Percentiles rank a stretch among this genome's conserved stretches.
These are phyloP conservation scores for Dictyostelium capitatum DNA, from an alignment of 78 protist species.

Conservation along the genomic window DNA sequence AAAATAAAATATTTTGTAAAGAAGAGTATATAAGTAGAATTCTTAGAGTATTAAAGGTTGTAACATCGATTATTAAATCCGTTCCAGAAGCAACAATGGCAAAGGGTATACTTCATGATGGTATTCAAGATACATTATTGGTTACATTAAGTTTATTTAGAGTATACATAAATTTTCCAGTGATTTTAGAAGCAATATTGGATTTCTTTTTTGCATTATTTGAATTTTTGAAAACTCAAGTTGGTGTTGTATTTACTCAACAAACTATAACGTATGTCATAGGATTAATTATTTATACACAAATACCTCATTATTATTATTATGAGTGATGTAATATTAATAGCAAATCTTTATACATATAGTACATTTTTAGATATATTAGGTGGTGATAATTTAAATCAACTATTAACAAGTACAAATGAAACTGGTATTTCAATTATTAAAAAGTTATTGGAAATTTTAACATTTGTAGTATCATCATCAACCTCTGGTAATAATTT, in stretches of 20 bases:
- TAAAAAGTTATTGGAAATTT: constrained; percentile 34
- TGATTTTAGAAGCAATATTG: constrained; percentile 19
- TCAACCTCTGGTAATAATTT: constrained; percentile 37
- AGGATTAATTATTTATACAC: too few species aligned
- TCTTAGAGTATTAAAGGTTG: constrained; percentile 17
- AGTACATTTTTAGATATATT: constrained; percentile 59
- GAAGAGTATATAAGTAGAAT: constrained; percentile 47
- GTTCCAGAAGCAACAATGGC: constrained; percentile 44
- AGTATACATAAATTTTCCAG: constrained; percentile 20
- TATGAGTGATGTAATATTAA: too few species aligned
- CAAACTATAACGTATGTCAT: constrained; percentile 52
- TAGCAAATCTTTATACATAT: neutral
- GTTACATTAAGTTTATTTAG: constrained; percentile 28
- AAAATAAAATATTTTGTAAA: constrained; percentile 16
- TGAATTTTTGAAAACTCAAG: constrained; percentile 51
- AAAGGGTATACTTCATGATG: constrained; percentile 68
- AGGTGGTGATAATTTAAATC: constrained; percentile 53
- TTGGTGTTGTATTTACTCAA: constrained; percentile 50
- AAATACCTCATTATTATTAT: too few species aligned
- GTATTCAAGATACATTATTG: constrained; percentile 45
- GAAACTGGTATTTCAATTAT: constrained; percentile 36
- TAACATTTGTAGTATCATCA: constrained; percentile 46
- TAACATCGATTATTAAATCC: constrained; percentile 29
- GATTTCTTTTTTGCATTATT: constrained; percentile 63
- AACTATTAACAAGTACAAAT: constrained; percentile 13